Base-by-base conservation (phyloP, 2,329 filamentous ascomycete genomes). In the Didymella glomerata region DNA sequence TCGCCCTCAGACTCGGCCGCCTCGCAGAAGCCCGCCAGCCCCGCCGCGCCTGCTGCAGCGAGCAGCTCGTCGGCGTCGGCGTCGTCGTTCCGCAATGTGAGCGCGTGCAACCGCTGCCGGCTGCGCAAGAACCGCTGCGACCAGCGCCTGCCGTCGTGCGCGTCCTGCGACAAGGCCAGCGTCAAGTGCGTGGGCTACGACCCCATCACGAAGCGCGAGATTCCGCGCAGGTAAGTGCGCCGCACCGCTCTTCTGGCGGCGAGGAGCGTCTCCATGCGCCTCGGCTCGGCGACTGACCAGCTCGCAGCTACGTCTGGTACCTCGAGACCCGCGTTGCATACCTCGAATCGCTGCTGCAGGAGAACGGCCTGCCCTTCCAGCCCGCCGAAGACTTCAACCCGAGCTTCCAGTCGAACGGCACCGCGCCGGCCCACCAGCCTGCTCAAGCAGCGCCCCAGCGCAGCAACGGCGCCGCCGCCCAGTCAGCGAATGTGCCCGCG, bases 111-210 rank as follows among this genome's bases (percentile, higher is more conserved):
- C 80, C 70, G 71, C 61, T 98, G 94, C 78, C 87, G 94, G 45
- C 81, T 96, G 76, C 87, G 94, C 71, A 98, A 98, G 83, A 98
- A 97, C 76, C 86, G 93, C 52, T 98, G 94, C 79, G 94, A 98
- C 78, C 94, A 97, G 83, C 89, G 90, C 65, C 84, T 98, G 62
- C 94, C 94, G 9, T 92, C 91, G 69, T 98, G 94, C 77, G 89
- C 91, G 41, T 92, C 91, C 68, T 98, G 94, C 79, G 92, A 93
- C 76, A 97, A 97, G 80, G 93, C 91, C n/a, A 86, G 86, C 58
- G 91, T 96, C 45, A 89, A 91, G 66, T 98, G 95, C 76, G 92
- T 97, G 49, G 94, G 94, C 63, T 97, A 97, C 77, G 94, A 98
- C 75, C 93, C 94, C 32, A 97, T 97, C 72, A 96, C 92, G 24